A percentile compares a stretch with the other conserved stretches of the same genome.
phyloP scores from a whole-genome alignment of 2,329 filamentous ascomycete genomes.

The Nannizziopsis arthrosporioides region DNA sequence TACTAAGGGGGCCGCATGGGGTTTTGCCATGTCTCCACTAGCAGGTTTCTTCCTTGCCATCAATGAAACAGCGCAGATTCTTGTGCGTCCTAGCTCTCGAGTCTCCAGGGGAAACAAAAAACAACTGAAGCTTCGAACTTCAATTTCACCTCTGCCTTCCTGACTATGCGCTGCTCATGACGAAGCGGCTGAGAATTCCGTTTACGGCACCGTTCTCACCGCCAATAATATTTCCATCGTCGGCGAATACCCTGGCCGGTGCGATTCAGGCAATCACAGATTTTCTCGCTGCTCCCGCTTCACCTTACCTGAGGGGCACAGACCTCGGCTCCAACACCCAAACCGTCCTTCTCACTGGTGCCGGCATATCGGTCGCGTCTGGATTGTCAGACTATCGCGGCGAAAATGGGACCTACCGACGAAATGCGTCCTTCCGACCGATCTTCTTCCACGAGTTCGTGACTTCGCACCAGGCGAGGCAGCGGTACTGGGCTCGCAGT shows the following conservation, averaged over 20 bases:
- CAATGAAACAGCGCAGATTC: background rate
- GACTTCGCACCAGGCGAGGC: conserved; percentile 66
- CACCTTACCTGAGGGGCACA: conserved; percentile 36
- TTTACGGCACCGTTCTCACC: conserved; percentile 73
- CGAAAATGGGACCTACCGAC: conserved; percentile 75
- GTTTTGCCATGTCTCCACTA: background rate
- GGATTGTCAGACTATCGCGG: conserved; percentile 90
- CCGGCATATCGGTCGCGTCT: conserved; percentile 85
- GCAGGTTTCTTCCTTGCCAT: background rate
- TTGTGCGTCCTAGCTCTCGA: background rate
- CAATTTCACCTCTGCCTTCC: background rate
- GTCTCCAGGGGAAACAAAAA: no score
- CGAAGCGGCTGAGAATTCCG: conserved; percentile 72
- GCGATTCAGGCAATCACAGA: conserved; percentile 64
- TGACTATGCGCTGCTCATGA: conserved; percentile 41
- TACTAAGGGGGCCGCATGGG: conserved; percentile 3
- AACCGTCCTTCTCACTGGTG: conserved; percentile 62
- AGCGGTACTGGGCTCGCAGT: conserved; percentile 90
- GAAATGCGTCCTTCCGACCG: conserved; percentile 80
- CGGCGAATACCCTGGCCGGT: conserved; percentile 56
- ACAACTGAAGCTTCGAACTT: no score
- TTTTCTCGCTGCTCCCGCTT: conserved; percentile 58
- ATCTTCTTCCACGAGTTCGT: conserved; percentile 91
- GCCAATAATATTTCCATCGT: conserved; percentile 60
- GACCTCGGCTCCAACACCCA: conserved; percentile 40